Evolutionary conservation across 495 filamentous ascomycete species (phyloP).

Genomic region (Cercophora sp.): DNA sequence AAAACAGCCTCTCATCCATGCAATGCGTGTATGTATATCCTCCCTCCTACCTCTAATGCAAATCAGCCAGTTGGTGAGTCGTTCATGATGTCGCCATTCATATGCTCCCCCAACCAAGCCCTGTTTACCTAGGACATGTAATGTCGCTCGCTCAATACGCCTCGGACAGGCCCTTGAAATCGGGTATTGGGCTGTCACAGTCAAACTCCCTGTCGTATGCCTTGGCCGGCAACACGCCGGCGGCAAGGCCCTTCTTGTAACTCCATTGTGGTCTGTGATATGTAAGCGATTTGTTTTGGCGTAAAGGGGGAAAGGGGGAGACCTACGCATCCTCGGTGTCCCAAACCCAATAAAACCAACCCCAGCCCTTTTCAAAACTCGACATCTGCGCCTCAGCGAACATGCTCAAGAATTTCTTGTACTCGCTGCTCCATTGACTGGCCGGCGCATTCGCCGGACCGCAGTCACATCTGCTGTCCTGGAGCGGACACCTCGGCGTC

Average conservation of each 20-base stretch:
- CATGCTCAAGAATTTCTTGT: slow-evolving; percentile 80
- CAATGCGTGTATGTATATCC: no score
- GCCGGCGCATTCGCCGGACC: slow-evolving; percentile 68
- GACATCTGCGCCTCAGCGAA: slow-evolving; percentile 97
- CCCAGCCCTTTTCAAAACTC: slow-evolving; percentile 84
- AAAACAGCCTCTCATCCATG: no score
- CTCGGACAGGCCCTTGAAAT: slow-evolving; percentile 66
- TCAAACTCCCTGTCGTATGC: slow-evolving; percentile 73
- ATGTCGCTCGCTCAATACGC: slow-evolving; percentile 67
- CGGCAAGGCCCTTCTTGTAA: slow-evolving; percentile 78
- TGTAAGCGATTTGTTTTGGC: slow-evolving; percentile 36
- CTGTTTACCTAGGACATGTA: no score
- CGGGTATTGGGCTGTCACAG: slow-evolving; percentile 66
- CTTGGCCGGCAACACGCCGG: slow-evolving; percentile 77
- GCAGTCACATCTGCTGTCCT: slow-evolving; percentile 65
- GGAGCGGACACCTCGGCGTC: slow-evolving; percentile 66
- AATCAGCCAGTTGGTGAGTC: no score
- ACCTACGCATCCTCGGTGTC: slow-evolving; percentile 44
- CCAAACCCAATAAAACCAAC: slow-evolving; percentile 98
- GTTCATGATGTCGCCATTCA: no score
- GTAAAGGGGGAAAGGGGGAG: not conserved
- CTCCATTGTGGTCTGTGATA: slow-evolving; percentile 77
- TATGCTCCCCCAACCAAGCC: no score
- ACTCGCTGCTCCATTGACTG: slow-evolving; percentile 60
- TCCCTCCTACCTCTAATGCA: no score